A percentile compares a stretch with the other conserved stretches of the same genome.
Evolutionary conservation across 495 filamentous ascomycete species (phyloP).

Genomic region (Margaritispora aquatica): DNA sequence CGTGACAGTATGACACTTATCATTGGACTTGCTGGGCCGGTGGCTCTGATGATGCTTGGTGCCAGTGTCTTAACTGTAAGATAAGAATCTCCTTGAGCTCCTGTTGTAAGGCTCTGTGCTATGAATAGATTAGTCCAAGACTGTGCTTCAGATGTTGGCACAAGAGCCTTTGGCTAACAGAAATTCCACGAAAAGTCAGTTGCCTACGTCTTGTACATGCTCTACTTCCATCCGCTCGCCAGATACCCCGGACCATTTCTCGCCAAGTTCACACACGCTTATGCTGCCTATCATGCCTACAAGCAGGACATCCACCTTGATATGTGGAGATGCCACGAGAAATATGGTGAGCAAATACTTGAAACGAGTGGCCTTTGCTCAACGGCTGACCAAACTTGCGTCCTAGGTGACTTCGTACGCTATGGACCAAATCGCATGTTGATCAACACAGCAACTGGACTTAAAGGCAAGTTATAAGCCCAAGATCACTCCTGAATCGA

Average conservation of each 20-base stretch:
- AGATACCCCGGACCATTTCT: constrained; percentile 59
- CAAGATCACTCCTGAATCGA: too few species aligned
- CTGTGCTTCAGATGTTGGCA: too few species aligned
- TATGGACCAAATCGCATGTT: not conserved
- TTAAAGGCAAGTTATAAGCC: not conserved
- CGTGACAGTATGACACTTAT: too few species aligned
- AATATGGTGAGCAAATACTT: constrained; percentile 3
- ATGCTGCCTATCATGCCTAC: not conserved
- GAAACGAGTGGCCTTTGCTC: not conserved
- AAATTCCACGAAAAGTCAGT: too few species aligned
- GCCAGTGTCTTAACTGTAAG: too few species aligned
- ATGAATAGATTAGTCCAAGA: too few species aligned
- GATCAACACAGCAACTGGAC: not conserved
- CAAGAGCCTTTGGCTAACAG: too few species aligned
- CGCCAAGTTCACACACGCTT: constrained; percentile 33
- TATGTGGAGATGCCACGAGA: constrained; percentile 3
- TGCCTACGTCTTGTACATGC: too few species aligned
- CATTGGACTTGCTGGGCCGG: too few species aligned
- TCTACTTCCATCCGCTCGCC: constrained; percentile 56
- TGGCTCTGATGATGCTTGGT: too few species aligned
- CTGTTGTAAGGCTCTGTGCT: too few species aligned
- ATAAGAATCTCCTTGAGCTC: too few species aligned
- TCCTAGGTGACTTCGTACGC: not conserved
- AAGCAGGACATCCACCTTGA: constrained; percentile 6
- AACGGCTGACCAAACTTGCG: not conserved